These are phyloP conservation scores for Chaetomium globosum DNA, from an alignment of 2,329 filamentous ascomycete species.

Conservation along the genomic window DNA sequence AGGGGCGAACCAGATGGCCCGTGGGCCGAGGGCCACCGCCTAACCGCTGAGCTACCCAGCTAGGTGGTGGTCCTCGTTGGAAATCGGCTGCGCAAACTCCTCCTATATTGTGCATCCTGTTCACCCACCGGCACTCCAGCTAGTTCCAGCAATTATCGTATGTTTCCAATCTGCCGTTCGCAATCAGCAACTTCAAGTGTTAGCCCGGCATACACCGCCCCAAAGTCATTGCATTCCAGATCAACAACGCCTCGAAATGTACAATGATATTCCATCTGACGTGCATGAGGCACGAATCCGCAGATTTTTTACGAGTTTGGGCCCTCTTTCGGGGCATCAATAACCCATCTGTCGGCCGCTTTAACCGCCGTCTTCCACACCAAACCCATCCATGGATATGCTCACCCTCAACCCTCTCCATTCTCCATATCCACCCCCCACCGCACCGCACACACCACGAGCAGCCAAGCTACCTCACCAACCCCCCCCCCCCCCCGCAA, in stretches of 20 bases:
- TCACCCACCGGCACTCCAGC: background rate
- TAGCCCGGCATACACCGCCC: background rate
- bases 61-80: too few species aligned
- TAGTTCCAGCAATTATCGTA: background rate
- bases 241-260: constrained; percentile 18
- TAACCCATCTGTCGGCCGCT: constrained; percentile 1
- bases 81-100: too few species aligned
- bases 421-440: background rate
- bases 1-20: too few species aligned
- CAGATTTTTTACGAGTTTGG: constrained; percentile 3
- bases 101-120: too few species aligned
- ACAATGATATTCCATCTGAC: constrained; percentile 18
- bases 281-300: constrained; percentile 2
- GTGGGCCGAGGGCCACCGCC: too few species aligned
- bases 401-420: background rate
- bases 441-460: background rate
- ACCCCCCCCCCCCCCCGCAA: background rate
- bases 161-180: background rate
- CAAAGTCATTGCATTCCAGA: background rate
- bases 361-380: too few species aligned
- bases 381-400: background rate
- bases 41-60: too few species aligned
- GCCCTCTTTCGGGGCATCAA: constrained; percentile 1
- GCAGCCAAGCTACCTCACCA: background rate
- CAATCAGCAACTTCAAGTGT: background rate